phyloP scores from a whole-genome alignment of 2,329 filamentous ascomycete genomes.

The Fusarium newnesense region DNA sequence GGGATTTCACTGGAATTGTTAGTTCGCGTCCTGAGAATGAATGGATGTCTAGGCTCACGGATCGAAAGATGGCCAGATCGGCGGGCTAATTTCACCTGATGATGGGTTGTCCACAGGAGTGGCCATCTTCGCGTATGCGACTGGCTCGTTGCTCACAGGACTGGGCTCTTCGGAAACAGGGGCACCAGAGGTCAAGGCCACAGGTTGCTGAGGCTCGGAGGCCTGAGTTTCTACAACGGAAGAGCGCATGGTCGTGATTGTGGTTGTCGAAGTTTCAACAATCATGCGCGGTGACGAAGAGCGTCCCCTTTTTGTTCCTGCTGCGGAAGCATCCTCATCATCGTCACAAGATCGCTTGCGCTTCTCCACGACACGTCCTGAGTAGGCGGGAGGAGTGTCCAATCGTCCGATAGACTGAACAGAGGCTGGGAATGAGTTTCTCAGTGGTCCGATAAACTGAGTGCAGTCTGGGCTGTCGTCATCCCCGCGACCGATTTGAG shows the following conservation, averaged over 20 bases:
- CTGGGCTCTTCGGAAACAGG: neutral
- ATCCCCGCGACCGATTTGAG: neutral
- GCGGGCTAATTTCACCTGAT: conserved; percentile 3
- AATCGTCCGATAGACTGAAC: neutral
- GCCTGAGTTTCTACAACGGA: neutral
- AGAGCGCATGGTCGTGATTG: neutral
- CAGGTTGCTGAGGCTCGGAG: neutral
- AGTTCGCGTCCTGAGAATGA: neutral
- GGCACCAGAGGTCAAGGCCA: neutral
- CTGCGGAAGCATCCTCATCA: neutral
- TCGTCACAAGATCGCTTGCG: conserved; percentile 4
- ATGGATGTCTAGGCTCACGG: conserved; percentile 1
- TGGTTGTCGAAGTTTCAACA: neutral
- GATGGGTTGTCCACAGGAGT: neutral
- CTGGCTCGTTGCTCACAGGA: neutral
- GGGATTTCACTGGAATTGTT: conserved; percentile 33
- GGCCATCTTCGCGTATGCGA: neutral
- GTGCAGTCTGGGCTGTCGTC: neutral
- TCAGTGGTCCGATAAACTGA: neutral
- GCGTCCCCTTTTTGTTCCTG: conserved; percentile 3
- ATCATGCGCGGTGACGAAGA: neutral
- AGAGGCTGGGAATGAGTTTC: neutral
- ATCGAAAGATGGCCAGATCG: neutral
- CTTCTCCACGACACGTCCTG: neutral
- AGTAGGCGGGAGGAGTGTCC: neutral